Evolutionary conservation across 2,329 filamentous ascomycete genomes (phyloP), one percentile per base, ranked within the genome.

Genomic region (Lachnellula hyalina): DNA sequence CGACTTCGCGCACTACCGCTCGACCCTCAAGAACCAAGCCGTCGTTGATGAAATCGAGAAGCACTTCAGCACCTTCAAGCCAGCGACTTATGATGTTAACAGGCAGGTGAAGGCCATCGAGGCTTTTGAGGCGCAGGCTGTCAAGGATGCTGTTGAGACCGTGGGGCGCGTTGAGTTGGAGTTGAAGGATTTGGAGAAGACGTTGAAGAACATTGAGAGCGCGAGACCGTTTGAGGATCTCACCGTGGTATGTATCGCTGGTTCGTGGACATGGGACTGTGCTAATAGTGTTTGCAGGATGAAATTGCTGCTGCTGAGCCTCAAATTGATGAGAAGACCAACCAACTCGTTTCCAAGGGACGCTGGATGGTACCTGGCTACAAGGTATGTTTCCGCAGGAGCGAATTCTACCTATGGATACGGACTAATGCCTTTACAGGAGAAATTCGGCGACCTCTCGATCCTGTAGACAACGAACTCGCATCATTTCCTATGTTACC

Each of bases 41-140:
- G 82, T 99, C 71, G 75, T 99, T 73, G 87, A 96, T 77, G 91
- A 99, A 82, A 94, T 99, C 74, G 94, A 99, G 86, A 90, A 89
- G 80, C 88, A 93, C 73, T 94, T 96, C 83, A 84, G 80, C 70
- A 81, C 80, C 63, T 99, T 96, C 86, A 90, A 94, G 84, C 91
- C 93, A 67, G 81, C 83, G 71, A 90, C 89, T 67, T 96, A 97
- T 82, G 94, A 99, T 76, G 86, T 99, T 66, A 77, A 70, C 74
- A 86, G 93, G 74, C 94, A 99, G 82, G 80, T 99, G 73, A 97
- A 96, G 86, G 90, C 92, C 69, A 97, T 99, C 72, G 92, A 97
- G 72, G 89, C 90, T 54, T 99, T 99, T 73, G 93, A 99, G 84
- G 86, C 89, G 56, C 91, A 97, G 83, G 94, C 94, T 64, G 77